Base-by-base conservation (phyloP, 129 eudicot species). In the Pittosporum tobira region DNA sequence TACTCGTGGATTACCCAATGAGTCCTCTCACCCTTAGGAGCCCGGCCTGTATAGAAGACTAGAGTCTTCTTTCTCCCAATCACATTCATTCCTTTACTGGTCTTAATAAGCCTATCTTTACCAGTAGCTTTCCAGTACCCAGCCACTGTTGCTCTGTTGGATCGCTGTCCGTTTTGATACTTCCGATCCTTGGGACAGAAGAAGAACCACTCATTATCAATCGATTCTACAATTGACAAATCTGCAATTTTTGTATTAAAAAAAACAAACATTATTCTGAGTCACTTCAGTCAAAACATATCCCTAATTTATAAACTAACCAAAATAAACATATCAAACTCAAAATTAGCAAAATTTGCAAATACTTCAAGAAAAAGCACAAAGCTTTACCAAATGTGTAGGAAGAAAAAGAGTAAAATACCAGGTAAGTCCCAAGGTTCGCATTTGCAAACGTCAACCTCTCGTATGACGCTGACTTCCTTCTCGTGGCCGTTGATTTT, bases 101-200 rank as follows among this genome's bases (percentile, higher is more conserved):
- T 47, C 48, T 75, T 74, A 0, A 88, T 88, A 54, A 65, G 64
- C 51, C 96, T 59, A 48, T 88, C 96, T 62, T 78, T 84, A 60
- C 96, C 96, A 2, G 96, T 88, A 11, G 96, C 96, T 51, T 88
- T 88, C 96, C 96, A 88, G 73, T 81, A 88, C 42, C 96, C 96
- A 12, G 74, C 75, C 15, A 45, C 74, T 12, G 96, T 88, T 3
- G 96, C 94, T 1, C 96, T 71, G 63, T 84, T 88, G 36, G 74
- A 75, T 65, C 96, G 57, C 71, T 80, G 84, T 2, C 96, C 89
- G 65, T 73, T 84, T 51, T 81, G 96, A 62, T 84, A 88, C 68
- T 88, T 88, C 37, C 94, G 79, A 71, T 88, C 96, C 70, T 77
- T 81, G 6, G 96, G 94, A 72, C 89, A 88, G 61, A 88, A 88